A percentile compares a stretch with the other conserved stretches of the same genome.
phyloP scores from a whole-genome alignment of 208 protist genomes.

The Borovskyia barvae region DNA sequence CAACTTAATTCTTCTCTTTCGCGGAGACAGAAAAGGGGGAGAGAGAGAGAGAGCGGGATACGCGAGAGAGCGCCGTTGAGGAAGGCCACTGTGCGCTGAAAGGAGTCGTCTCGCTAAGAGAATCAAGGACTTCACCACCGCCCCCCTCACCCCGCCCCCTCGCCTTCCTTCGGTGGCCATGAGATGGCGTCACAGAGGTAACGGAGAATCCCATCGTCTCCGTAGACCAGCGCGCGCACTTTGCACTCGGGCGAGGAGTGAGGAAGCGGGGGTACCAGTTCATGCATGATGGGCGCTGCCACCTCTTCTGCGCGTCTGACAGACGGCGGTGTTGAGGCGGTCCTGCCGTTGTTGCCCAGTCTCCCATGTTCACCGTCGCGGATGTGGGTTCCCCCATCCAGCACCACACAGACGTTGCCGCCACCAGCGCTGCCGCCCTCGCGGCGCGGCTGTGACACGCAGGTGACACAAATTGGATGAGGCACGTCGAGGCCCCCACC shows the following conservation, averaged over 20 bases:
- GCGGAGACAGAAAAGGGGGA: no score
- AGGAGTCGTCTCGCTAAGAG: neutral
- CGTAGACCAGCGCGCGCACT: slow-evolving; percentile 4
- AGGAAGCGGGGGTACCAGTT: slow-evolving; percentile 8
- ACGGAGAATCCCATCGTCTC: neutral
- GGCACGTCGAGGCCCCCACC: neutral
- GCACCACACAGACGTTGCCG: neutral
- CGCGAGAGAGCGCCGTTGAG: no score
- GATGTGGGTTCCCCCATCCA: neutral
- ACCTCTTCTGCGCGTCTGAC: no score
- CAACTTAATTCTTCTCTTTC: no score
- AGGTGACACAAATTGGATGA: slow-evolving; percentile 7
- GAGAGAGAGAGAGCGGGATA: no score
- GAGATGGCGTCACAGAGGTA: slow-evolving; percentile 4
- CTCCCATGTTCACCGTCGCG: neutral
- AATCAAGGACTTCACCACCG: neutral
- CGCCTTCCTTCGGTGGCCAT: neutral
- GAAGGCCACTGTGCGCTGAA: no score
- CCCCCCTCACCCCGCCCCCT: neutral
- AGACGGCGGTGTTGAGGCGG: no score
- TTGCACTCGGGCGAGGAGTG: neutral
- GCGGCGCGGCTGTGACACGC: neutral
- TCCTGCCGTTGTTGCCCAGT: neutral
- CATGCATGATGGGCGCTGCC: slow-evolving; percentile 5
- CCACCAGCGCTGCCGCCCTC: neutral